Evolutionary conservation across 2,329 filamentous ascomycete species (phyloP).

Genomic region (Colletotrichum spinosum): DNA sequence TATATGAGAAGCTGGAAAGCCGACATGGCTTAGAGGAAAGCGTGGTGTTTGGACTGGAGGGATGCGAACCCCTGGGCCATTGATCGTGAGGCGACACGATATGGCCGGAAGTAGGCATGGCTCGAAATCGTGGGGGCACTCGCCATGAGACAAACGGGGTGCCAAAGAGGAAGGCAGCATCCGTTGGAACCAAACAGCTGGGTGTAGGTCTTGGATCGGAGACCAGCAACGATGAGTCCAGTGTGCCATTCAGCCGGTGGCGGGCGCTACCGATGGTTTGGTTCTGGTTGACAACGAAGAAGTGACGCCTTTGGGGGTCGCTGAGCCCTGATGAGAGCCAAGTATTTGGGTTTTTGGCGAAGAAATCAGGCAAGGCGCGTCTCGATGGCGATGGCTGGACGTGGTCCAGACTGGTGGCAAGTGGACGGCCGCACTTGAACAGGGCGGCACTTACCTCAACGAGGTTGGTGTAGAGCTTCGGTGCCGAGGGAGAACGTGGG

Average conservation of each 20-base stretch:
- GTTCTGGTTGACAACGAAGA: constrained; percentile 9
- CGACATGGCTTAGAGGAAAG: constrained; percentile 8
- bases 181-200: constrained; percentile 26
- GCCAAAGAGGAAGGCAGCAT: constrained; percentile 16
- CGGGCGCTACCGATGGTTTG: constrained; percentile 19
- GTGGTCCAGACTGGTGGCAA: constrained; percentile 24
- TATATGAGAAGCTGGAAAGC: constrained; percentile 23
- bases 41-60: constrained; percentile 17
- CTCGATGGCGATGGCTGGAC: background rate
- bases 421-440: background rate
- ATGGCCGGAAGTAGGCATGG: constrained; percentile 26
- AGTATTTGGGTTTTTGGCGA: constrained; percentile 2
- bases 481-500: background rate
- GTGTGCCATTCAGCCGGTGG: constrained; percentile 5
- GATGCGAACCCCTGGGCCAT: constrained; percentile 9
- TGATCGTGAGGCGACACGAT: background rate
- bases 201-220: constrained; percentile 3
- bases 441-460: background rate
- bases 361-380: constrained; percentile 2
- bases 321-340: constrained; percentile 3
- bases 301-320: background rate
- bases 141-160: constrained; percentile 19
- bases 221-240: constrained; percentile 11
- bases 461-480: background rate
- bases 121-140: constrained; percentile 4